These are phyloP conservation scores for Nicotiana sylvestris DNA, from an alignment of 257 asterid genomes.

Conservation along the genomic window DNA sequence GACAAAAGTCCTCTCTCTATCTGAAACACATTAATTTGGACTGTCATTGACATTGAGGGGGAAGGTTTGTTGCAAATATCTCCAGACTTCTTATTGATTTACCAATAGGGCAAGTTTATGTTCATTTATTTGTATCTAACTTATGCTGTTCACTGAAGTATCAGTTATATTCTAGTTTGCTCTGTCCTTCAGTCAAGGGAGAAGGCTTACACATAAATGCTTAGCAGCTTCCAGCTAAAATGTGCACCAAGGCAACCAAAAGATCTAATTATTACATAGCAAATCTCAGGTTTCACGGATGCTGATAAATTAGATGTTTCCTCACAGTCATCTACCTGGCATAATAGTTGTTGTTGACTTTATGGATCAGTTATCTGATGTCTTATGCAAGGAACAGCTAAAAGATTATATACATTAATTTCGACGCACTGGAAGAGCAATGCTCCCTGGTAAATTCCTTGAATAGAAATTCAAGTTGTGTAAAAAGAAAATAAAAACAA, in stretches of 20 bases:
- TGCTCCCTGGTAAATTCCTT: no score
- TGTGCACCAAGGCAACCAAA: not conserved
- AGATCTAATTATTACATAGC: not conserved
- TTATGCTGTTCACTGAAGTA: not conserved
- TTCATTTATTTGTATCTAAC: not conserved
- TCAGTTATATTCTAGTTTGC: not conserved
- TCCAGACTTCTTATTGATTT: not conserved
- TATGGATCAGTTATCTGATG: no score
- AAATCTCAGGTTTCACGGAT: no score
- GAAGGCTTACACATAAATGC: not conserved
- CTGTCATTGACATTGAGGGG: not conserved
- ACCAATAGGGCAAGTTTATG: not conserved
- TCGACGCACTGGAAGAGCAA: no score
- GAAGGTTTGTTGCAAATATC: not conserved
- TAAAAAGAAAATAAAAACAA: no score
- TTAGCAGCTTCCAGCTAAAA: not conserved
- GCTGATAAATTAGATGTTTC: no score
- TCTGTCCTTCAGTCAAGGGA: not conserved
- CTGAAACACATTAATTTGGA: not conserved
- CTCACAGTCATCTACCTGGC: no score
- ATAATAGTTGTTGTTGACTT: no score
- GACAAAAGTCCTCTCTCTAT: not conserved
- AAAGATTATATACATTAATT: no score
- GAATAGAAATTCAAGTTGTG: no score
- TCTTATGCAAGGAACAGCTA: no score